Percentiles rank a stretch among this genome's conserved stretches.
phyloP scores from a whole-genome alignment of 2,329 filamentous ascomycete genomes.

The Fusarium papillatum region DNA sequence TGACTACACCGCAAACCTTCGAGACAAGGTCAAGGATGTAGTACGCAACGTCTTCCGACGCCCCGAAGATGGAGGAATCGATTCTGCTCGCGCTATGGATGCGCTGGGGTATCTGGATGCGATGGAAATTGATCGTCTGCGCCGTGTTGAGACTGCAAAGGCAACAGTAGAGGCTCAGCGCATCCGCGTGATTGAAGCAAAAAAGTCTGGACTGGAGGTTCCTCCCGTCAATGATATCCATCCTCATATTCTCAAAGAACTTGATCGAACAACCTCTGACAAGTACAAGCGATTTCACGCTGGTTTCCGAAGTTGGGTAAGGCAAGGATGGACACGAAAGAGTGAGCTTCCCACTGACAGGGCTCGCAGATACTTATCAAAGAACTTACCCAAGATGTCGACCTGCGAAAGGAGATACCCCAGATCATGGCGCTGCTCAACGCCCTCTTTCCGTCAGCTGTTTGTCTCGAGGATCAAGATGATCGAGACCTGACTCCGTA shows the following conservation, averaged over 20 bases:
- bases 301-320: conserved; percentile 50
- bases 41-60: conserved; percentile 44
- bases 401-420: conserved; percentile 21
- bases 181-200: neutral
- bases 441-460: conserved; percentile 49
- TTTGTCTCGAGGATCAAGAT: conserved; percentile 36
- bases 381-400: conserved; percentile 27
- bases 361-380: conserved; percentile 46
- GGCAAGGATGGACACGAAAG: conserved; percentile 9
- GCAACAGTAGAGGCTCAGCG: conserved; percentile 20
- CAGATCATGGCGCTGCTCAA: conserved; percentile 52
- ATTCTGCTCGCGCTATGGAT: conserved; percentile 42
- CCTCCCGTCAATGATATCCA: conserved; percentile 22
- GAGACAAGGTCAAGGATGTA: conserved; percentile 44
- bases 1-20: conserved; percentile 44
- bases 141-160: conserved; percentile 42
- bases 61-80: conserved; percentile 45
- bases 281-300: conserved; percentile 49
- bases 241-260: conserved; percentile 43
- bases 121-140: conserved; percentile 49
- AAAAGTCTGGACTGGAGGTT: neutral
- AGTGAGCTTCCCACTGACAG: neutral
- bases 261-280: conserved; percentile 45
- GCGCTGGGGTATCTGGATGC: conserved; percentile 50
- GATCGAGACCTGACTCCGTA: conserved; percentile 46